Evolutionary conservation across 768 basidiomycete genomes (phyloP), one percentile per base, ranked within the genome.

Genomic region (Mycena capillaripes): DNA sequence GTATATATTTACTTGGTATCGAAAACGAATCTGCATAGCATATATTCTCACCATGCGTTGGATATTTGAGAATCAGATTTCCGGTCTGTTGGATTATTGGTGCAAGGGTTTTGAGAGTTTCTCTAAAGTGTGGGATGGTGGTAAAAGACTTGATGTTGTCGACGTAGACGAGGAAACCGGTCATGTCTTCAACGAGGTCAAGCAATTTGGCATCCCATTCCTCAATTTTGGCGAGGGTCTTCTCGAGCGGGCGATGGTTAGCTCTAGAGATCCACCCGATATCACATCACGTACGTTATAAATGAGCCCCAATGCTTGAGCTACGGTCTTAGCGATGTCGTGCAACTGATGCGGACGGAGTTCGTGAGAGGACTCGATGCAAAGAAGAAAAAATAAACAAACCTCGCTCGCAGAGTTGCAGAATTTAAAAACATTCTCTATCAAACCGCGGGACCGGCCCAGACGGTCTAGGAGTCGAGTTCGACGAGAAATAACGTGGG

Each of bases 111-210:
- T 73, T 4, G 23, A 73, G 34, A 6, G 29, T 65, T 1, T 21
- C 1, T 11, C 46, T 21, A 23, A 65, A 59, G 6, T 67, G 19
- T 4, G 3, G 29, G 11, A 66, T 11, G 27, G 19, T 61, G 25
- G 46, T 9, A 38, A 66, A 68, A 12, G 10, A 12, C 1, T 59
- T 34, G 29, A 69, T 55, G 32, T 65, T 25, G 9, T 73, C 56
- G 3, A 66, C 46, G 17, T 70, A 66, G 2, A 12, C 42, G 4
- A 69, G 66, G 7, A 59, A 66, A n/a, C 14, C 7, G 10, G 38
- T 48, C 73, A 74, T 74, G 6, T 66, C 58, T 0, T 70, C 69
- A 19, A 70, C 30, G n/a, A 74, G 58, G 0, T 74, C 55, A 23
- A 57, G 38, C 6, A 74, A 23, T 21, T 67, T 46, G 4, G 66